These are phyloP conservation scores for Xylariaceae sp. DNA, from an alignment of 2,329 filamentous ascomycete species.

Conservation along the genomic window DNA sequence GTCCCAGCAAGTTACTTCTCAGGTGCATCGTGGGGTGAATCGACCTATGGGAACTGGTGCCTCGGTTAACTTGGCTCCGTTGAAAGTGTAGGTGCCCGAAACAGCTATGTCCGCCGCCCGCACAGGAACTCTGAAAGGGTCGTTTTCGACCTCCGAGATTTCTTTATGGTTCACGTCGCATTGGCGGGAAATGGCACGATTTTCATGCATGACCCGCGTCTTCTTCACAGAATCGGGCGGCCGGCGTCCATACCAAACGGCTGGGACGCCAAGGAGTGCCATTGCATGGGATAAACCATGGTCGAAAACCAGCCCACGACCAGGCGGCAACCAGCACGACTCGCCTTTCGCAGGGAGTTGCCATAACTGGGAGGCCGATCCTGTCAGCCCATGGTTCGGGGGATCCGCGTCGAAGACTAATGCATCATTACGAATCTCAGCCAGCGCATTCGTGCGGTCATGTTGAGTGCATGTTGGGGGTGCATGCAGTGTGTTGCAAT, in stretches of 20 bases:
- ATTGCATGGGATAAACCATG: background rate
- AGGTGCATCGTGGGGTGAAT: background rate
- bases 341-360: background rate
- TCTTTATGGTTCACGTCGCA: conserved; percentile 2
- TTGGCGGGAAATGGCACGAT: background rate
- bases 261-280: background rate
- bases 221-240: conserved; percentile 1
- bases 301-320: background rate
- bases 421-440: too few relatives aligned
- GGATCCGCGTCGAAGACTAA: background rate
- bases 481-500: too few relatives aligned
- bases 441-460: too few relatives aligned
- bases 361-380: too few relatives aligned
- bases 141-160: background rate
- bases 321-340: background rate
- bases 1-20: background rate
- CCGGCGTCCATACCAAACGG: background rate
- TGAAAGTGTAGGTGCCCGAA: background rate
- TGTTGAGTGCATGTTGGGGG: too few relatives aligned
- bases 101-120: conserved; percentile 3
- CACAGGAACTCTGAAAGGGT: background rate
- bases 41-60: background rate
- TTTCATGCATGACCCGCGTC: background rate
- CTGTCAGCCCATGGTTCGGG: too few relatives aligned
- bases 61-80: background rate